Conservation (phyloP, 1,284 basidiomycete species). For the Fomitiporia mediterranea region DNA sequence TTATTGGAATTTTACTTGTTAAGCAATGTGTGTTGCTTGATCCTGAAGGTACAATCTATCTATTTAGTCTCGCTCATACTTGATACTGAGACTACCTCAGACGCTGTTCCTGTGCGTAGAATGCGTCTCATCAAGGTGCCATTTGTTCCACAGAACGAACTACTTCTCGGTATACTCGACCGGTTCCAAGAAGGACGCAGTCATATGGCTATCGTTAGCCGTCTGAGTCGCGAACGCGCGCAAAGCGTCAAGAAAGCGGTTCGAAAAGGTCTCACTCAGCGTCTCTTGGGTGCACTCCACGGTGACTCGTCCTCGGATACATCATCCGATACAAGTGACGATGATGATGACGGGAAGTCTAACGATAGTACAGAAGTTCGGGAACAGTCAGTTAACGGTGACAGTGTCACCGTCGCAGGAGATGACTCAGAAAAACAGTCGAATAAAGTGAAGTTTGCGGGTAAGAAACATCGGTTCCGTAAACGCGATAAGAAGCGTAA, state of each 20-base stretch:
- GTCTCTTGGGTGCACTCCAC: slow-evolving; percentile 26
- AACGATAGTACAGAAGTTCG: slow-evolving; percentile 21
- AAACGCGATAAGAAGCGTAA: slow-evolving; percentile 6
- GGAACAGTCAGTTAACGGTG: neutral
- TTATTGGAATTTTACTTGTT: slow-evolving; percentile 76
- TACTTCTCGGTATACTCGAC: slow-evolving; percentile 83
- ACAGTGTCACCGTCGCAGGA: neutral
- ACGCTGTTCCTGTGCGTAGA: slow-evolving; percentile 72
- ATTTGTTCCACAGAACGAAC: slow-evolving; percentile 81
- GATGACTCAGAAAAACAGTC: slow-evolving; percentile 4
- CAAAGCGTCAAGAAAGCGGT: slow-evolving; percentile 64
- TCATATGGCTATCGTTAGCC: slow-evolving; percentile 87
- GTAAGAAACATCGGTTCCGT: neutral
- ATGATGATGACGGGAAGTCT: slow-evolving; percentile 36
- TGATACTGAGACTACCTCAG: slow-evolving; percentile 33
- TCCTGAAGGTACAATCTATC: slow-evolving; percentile 58
- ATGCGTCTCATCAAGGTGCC: slow-evolving; percentile 83
- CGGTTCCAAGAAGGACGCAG: slow-evolving; percentile 88
- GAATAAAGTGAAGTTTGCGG: slow-evolving; percentile 1
- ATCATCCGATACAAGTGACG: slow-evolving; percentile 54
- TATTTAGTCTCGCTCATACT: neutral
- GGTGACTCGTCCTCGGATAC: slow-evolving; percentile 34
- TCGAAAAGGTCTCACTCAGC: slow-evolving; percentile 67
- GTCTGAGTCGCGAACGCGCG: slow-evolving; percentile 45
- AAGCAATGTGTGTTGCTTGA: slow-evolving; percentile 88